Percentiles rank a stretch among this genome's conserved stretches.
Evolutionary conservation across 1,284 basidiomycete genomes (phyloP).

Genomic region (Bjerkandera adusta): DNA sequence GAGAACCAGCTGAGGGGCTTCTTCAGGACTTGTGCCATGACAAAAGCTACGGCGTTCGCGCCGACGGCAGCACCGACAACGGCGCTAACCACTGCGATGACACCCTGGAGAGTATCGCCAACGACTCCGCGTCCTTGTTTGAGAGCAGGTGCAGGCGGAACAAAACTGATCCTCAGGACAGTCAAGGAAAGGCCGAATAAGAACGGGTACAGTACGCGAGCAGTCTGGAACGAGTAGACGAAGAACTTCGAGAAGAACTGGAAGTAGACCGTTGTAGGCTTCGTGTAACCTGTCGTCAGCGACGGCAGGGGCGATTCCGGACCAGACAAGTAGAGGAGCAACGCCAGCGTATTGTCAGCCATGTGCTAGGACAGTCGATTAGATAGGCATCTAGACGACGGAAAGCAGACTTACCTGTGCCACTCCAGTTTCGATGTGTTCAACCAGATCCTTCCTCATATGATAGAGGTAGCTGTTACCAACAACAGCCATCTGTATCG

Average conservation of each 20-base stretch:
- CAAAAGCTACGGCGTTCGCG: constrained; percentile 72
- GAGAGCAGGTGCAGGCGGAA: constrained; percentile 34
- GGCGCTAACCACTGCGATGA: constrained; percentile 44
- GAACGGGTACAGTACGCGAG: constrained; percentile 67
- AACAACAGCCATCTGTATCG: constrained; percentile 87
- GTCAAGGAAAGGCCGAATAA: constrained; percentile 47
- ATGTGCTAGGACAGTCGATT: constrained; percentile 64
- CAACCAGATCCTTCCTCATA: constrained; percentile 83
- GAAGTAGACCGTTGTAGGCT: constrained; percentile 76
- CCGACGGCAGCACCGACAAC: constrained; percentile 57
- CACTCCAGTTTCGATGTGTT: constrained; percentile 80
- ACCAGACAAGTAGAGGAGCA: constrained; percentile 80
- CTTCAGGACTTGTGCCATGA: constrained; percentile 66
- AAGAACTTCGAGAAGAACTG: constrained; percentile 69
- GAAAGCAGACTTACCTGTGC: constrained; percentile 47
- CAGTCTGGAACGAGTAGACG: constrained; percentile 72
- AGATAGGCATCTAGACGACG: constrained; percentile 9
- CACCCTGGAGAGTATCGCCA: constrained; percentile 39
- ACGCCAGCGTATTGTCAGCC: constrained; percentile 86
- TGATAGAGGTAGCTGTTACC: constrained; percentile 95
- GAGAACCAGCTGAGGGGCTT: constrained; percentile 81
- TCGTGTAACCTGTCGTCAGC: constrained; percentile 52
- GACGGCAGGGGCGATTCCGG: constrained; percentile 60
- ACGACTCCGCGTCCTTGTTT: constrained; percentile 37
- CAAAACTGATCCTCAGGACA: constrained; percentile 37